Conservation (phyloP, 2,329 filamentous ascomycete genomes). For the Colletotrichum liriopes region DNA sequence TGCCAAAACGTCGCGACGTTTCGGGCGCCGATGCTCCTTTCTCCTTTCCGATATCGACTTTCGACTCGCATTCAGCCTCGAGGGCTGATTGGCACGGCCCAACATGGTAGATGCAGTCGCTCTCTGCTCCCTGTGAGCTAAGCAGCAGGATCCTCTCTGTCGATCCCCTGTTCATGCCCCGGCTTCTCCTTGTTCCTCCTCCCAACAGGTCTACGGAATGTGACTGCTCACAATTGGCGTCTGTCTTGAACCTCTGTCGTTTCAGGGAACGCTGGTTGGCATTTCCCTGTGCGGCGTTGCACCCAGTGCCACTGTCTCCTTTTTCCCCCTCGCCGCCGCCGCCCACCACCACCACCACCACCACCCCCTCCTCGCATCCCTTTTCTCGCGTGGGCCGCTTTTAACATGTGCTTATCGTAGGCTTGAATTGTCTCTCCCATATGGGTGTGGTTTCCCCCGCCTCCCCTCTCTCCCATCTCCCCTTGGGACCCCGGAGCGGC, state of each 20-base stretch:
- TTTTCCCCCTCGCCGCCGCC: background rate
- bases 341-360: background rate
- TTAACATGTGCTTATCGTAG: constrained; percentile 34
- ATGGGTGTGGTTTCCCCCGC: background rate
- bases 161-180: constrained; percentile 18
- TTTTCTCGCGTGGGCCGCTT: background rate
- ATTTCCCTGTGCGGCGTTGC: constrained; percentile 23
- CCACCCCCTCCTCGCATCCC: background rate
- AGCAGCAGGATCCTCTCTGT: background rate
- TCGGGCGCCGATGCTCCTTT: constrained; percentile 15
- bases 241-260: constrained; percentile 26
- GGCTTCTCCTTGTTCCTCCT: constrained; percentile 5
- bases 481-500: constrained; percentile 7
- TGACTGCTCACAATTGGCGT: constrained; percentile 40
- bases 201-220: constrained; percentile 21
- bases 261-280: constrained; percentile 22
- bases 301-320: constrained; percentile 3
- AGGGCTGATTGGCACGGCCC: background rate
- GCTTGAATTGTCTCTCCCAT: constrained; percentile 1
- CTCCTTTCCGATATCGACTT: constrained; percentile 10
- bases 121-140: background rate
- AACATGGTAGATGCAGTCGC: background rate
- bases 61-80: constrained; percentile 1
- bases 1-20: background rate
- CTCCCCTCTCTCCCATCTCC: background rate